These are phyloP conservation scores for Nadsonia starkeyi-henricii DNA, from an alignment of 1,139 yeast species.

Conservation along the genomic window DNA sequence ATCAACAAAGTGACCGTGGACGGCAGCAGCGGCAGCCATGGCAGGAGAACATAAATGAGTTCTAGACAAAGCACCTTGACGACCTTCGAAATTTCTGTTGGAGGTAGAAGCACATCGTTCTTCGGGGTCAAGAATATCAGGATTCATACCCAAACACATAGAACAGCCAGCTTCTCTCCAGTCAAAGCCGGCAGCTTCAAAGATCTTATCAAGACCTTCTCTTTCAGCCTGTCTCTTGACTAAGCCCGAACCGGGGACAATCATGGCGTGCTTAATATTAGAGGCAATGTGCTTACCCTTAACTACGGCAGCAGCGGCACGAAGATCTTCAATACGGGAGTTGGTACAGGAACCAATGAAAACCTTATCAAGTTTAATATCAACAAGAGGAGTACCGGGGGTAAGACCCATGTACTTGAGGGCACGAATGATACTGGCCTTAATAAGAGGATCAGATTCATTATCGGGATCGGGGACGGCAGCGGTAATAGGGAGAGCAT, in stretches of 20 bases:
- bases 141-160: constrained; percentile 99
- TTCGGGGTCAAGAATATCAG: constrained; percentile 84
- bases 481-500: constrained; percentile 88
- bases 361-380: constrained; percentile 73
- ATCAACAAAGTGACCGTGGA: constrained; percentile 80
- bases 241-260: constrained; percentile 95
- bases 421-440: constrained; percentile 81
- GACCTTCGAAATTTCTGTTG: constrained; percentile 96
- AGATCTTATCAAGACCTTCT: constrained; percentile 87
- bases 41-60: constrained; percentile 98
- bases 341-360: constrained; percentile 97
- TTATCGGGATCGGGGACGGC: constrained; percentile 74
- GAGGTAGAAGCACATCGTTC: constrained; percentile 98
- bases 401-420: constrained; percentile 80
- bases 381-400: constrained; percentile 67
- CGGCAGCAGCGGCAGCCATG: constrained; percentile 98
- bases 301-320: constrained; percentile 89
- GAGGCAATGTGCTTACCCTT: constrained; percentile 82
- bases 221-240: constrained; percentile 85
- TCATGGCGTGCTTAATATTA: constrained; percentile 67
- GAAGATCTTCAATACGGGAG: constrained; percentile 91
- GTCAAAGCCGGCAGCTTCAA: constrained; percentile 83
- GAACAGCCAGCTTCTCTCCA: constrained; percentile 99
- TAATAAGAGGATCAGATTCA: constrained; percentile 61
- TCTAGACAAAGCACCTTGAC: constrained; percentile 95